Evolutionary conservation across 495 filamentous ascomycete species (phyloP), one percentile per base, ranked within the genome.

Genomic region (Platismatia glauca): DNA sequence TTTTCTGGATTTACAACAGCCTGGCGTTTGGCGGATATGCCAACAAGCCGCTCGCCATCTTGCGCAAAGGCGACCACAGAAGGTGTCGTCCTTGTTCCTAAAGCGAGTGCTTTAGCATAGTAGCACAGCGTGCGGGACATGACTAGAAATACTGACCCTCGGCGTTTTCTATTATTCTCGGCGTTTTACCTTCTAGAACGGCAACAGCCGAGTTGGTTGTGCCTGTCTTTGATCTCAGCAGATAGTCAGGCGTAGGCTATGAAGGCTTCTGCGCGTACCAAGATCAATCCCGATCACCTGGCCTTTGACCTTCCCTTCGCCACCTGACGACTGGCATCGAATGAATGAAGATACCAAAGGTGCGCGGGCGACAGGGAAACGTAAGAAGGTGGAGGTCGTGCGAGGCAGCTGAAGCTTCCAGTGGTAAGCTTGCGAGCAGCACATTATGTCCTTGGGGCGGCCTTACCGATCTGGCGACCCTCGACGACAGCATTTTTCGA

Each of bases 1-100:
- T 98, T 97, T 77, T 98, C 94, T 5, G 94, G 94, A 82, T 98
- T 98, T 69, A 98, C 95, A 69, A 97, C 95, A 57, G 94, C 94
- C 78, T 98, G 94, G 72, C 94, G 93, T 85, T 98, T 98, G 66
- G 94, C 94, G 57, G 94, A 90, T 68, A 97, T 91, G 88, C 94
- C 94, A 67, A 98, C 94, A 62, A 98, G 79, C 65, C 95, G 89
- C 83, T 98, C 94, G 63, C 95, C 95, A 77, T 96, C 91, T 79
- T 95, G 86, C 52, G 94, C 89, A 78, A 98, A 97, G 69, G 90
- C 94, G 67, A 98, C 93, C 38, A 96, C 92, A 22, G 94, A 98
- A 44, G 94, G 94, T 41, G 94, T 98, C 74, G 94, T 98, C 69
- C 94, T 85, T 62, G 90, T 88, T 85, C 94, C 92, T 93, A 62